Evolutionary conservation across 2,329 filamentous ascomycete genomes (phyloP), one percentile per base, ranked within the genome.

Genomic region (Trichoderma sp.): DNA sequence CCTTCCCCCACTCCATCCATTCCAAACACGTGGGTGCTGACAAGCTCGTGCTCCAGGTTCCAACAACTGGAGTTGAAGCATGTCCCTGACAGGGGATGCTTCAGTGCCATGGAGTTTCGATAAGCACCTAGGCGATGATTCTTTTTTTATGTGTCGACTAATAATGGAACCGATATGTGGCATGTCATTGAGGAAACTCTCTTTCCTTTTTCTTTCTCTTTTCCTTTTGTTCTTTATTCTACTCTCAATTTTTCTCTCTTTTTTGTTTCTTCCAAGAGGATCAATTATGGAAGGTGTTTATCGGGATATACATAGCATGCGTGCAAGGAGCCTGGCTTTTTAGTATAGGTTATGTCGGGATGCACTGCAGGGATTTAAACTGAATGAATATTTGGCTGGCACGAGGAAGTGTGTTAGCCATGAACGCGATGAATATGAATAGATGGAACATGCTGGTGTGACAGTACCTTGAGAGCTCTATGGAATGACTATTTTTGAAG

Each of bases 41-140:
- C 16, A 13, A 8, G 18, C 37, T 26, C 24, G 34, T 54, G 24
- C 26, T n/a, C 24, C 18, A 96, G 93, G 75, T 97, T 95, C 79
- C 96, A 99, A 81, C 93, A 97, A 79, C 84, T 98, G 74, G 92
- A 97, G 77, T 84, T 99, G 75, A 92, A 93, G 79, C 94, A 97
- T 79, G 91, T 97, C 68, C 87, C 92, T 69, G 91, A 97, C 79
- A 86, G 84, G 76, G 94, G 95, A 68, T 96, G 93, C 80, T 92
- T 91, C 79, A 89, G 89, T 75, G 91, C 93, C 71, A 88, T 97
- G 81, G 96, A 99, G 81, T 97, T 98, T 73, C 79, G 80, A 76
- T 82, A 76, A 49, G 78, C 69, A 46, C 32, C 30, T 2, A 51
- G 39, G 34, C 43, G 55, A 49, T 43, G 32, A 37, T 46, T 51